phyloP scores from a whole-genome alignment of 2,329 filamentous ascomycete genomes.

The Stemphylium vesicarium region DNA sequence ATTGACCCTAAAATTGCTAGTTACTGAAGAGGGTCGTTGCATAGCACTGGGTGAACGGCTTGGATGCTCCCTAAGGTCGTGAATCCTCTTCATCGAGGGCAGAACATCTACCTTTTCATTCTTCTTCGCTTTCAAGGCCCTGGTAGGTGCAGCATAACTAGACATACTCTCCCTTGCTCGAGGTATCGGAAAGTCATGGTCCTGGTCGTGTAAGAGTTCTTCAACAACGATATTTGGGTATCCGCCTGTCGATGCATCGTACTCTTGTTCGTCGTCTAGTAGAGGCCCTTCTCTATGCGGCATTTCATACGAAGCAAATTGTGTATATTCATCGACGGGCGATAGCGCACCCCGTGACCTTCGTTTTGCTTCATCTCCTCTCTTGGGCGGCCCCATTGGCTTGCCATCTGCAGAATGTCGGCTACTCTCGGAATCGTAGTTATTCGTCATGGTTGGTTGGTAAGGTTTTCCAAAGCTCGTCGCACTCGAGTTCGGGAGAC shows the following conservation, averaged over 20 bases:
- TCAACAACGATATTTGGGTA: neutral
- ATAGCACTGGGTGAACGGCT: neutral
- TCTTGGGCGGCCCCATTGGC: neutral
- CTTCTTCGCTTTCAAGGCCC: constrained; percentile 10
- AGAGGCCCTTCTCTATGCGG: neutral
- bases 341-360: neutral
- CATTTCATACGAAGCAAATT: neutral
- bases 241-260: neutral
- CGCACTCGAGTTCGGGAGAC: too few relatives aligned
- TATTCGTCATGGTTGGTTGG: neutral
- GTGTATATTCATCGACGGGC: neutral
- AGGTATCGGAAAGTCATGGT: neutral
- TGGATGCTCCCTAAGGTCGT: neutral
- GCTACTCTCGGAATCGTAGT: neutral
- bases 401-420: neutral
- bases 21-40: neutral
- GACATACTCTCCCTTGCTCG: neutral
- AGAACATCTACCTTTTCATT: constrained; percentile 10
- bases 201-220: neutral
- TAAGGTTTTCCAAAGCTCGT: neutral
- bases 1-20: neutral
- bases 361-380: neutral
- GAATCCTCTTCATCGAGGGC: neutral
- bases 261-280: neutral
- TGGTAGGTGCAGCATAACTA: constrained; percentile 6